A percentile compares a stretch with the other conserved stretches of the same genome.
phyloP scores from a whole-genome alignment of 176 grass and related monocot species.

The Tillandsia leiboldiana region DNA sequence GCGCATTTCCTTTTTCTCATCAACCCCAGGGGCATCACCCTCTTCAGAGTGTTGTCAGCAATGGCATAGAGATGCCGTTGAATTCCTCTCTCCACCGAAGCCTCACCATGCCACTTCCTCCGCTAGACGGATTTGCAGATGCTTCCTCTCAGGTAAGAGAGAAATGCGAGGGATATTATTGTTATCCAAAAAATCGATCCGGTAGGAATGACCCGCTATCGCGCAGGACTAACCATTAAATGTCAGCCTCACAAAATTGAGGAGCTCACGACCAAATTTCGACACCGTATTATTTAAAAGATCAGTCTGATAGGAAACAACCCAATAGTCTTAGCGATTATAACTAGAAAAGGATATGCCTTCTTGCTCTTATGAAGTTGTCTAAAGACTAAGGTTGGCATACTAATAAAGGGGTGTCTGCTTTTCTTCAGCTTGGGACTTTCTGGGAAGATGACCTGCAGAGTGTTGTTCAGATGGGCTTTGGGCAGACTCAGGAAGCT shows the following conservation, averaged over 20 bases:
- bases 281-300: no score
- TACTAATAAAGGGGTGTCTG: background rate
- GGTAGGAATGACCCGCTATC: no score
- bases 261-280: no score
- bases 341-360: no score
- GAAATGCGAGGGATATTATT: no score
- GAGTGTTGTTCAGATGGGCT: constrained; percentile 19
- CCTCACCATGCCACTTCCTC: background rate
- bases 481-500: background rate
- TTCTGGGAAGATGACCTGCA: constrained; percentile 21
- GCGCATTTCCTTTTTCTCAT: background rate
- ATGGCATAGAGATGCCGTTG: background rate
- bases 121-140: constrained; percentile 7
- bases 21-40: background rate
- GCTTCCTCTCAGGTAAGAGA: constrained; percentile 4
- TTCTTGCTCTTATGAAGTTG: background rate
- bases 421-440: constrained; percentile 5
- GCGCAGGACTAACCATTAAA: no score
- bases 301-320: no score
- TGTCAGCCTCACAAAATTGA: no score
- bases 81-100: background rate
- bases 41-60: constrained; percentile 1
- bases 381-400: background rate
- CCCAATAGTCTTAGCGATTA: no score
- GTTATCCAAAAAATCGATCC: no score